phyloP scores from a whole-genome alignment of 768 basidiomycete species.

The Candolleomyces efflorescens region DNA sequence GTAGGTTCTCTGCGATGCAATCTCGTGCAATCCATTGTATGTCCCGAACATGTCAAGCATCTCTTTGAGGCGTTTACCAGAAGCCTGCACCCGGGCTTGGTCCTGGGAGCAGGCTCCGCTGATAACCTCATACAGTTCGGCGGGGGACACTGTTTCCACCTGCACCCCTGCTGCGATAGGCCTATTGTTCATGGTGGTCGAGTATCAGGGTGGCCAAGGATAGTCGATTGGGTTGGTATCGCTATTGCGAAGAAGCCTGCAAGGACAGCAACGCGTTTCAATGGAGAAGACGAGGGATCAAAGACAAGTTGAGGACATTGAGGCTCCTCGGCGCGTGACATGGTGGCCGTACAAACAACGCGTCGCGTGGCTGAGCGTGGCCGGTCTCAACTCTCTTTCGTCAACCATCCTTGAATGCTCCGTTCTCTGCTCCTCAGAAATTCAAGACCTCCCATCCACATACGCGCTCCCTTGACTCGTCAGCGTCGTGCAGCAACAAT shows the following conservation, averaged over 20 bases:
- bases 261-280: background rate
- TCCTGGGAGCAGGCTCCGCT: slow-evolving; percentile 71
- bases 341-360: slow-evolving; percentile 18
- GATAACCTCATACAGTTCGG: slow-evolving; percentile 66
- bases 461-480: no score
- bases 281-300: background rate
- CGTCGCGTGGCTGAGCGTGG: slow-evolving; percentile 32
- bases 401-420: background rate
- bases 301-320: background rate
- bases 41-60: slow-evolving; percentile 68
- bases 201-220: background rate
- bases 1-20: slow-evolving; percentile 58
- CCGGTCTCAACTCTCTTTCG: slow-evolving; percentile 5
- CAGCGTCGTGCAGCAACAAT: background rate
- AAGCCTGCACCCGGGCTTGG: slow-evolving; percentile 47
- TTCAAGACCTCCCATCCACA: no score
- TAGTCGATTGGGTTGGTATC: background rate
- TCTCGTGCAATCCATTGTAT: slow-evolving; percentile 67
- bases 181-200: background rate
- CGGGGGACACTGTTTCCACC: slow-evolving; percentile 46
- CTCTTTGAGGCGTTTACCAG: slow-evolving; percentile 58
- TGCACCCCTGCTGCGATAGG: slow-evolving; percentile 23
- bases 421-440: no score
- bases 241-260: background rate
- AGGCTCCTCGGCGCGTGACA: background rate